Percentiles rank a stretch among this genome's conserved stretches.
Conservation (phyloP, 2,329 filamentous ascomycete species). For the Diaporthe humulicola region DNA sequence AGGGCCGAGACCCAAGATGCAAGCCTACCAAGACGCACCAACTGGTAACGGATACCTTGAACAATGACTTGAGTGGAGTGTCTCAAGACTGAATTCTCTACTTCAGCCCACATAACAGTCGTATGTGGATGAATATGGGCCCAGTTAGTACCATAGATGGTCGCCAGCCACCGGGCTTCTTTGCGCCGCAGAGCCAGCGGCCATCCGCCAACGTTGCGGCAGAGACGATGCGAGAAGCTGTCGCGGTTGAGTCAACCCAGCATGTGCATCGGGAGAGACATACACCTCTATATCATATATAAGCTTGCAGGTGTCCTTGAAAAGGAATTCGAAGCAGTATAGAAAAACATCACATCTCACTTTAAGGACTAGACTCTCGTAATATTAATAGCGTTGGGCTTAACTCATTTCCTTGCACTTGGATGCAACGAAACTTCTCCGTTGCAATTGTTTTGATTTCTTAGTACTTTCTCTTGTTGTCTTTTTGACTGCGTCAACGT, state of each 20-base stretch:
- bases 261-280: not conserved
- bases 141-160: not conserved
- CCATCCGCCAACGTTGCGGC: constrained; percentile 4
- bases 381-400: not conserved
- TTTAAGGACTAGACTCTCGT: constrained; percentile 1
- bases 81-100: not conserved
- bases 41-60: not conserved
- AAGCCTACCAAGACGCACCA: not conserved
- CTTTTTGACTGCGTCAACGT: not conserved
- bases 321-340: constrained; percentile 9
- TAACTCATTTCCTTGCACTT: not conserved
- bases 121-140: not conserved
- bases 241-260: not conserved
- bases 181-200: not conserved
- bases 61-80: not conserved
- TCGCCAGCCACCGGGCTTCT: not conserved
- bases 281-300: not conserved
- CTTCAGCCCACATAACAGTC: not conserved
- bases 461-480: constrained; percentile 7
- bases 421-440: not conserved
- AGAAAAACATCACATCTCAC: constrained; percentile 4
- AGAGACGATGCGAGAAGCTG: constrained; percentile 1
- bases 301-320: not conserved
- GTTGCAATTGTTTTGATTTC: not conserved
- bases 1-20: not conserved